Evolutionary conservation across 2,329 filamentous ascomycete genomes (phyloP).

Genomic region (Passalora sequoiae): DNA sequence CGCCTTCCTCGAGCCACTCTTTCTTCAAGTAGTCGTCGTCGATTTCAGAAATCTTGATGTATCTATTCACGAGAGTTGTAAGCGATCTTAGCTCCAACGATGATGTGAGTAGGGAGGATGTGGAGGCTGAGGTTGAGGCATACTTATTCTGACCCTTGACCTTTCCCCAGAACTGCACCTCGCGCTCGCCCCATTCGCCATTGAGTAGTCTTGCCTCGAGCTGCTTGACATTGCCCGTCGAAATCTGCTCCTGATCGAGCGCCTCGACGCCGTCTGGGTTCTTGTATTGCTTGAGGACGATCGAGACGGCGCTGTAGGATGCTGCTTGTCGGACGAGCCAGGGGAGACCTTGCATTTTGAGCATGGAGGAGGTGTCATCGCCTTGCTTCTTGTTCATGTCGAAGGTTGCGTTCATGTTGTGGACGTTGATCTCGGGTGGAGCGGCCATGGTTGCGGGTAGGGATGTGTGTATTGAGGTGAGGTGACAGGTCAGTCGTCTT

Average conservation of each 20-base stretch:
- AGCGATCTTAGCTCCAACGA: background rate
- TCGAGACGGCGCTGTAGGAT: conserved; percentile 61
- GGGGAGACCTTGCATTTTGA: conserved; percentile 53
- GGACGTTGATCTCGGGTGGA: conserved; percentile 60
- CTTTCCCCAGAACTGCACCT: conserved; percentile 73
- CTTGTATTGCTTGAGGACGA: conserved; percentile 52
- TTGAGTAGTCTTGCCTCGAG: conserved; percentile 55
- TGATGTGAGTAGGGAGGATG: background rate
- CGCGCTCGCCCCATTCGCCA: conserved; percentile 59
- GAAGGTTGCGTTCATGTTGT: conserved; percentile 65
- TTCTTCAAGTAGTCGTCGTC: conserved; percentile 47
- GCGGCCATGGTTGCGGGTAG: conserved; percentile 58
- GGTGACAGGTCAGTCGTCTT: background rate
- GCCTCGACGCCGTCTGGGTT: conserved; percentile 38
- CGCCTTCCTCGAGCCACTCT: conserved; percentile 56
- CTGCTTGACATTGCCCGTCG: conserved; percentile 66
- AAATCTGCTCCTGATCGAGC: conserved; percentile 56
- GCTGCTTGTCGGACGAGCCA: conserved; percentile 49
- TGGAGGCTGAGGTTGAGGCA: too few relatives aligned
- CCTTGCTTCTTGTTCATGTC: conserved; percentile 72
- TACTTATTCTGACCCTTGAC: conserved; percentile 55
- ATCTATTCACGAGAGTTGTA: conserved; percentile 18
- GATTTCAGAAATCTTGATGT: conserved; percentile 37
- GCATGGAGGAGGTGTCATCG: conserved; percentile 61
- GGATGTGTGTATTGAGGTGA: background rate